Percentiles rank a stretch among this genome's conserved stretches.
phyloP scores from a whole-genome alignment of 257 asterid genomes.

The Perilla frutescens region DNA sequence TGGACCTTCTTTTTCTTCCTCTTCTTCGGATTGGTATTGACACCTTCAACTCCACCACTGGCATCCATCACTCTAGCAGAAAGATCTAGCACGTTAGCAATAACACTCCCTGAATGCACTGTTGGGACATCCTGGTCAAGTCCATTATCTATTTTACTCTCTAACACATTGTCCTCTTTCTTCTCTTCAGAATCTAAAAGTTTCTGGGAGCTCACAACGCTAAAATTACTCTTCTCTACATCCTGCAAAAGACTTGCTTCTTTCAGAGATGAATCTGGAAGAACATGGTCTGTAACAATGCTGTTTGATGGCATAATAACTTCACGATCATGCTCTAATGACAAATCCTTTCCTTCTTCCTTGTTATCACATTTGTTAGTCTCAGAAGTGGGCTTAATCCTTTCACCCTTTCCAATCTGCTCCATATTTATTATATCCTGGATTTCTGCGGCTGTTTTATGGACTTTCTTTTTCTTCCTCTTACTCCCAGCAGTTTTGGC shows the following conservation, averaged over 20 bases:
- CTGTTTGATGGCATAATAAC: slow-evolving; percentile 27
- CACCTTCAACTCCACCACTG: slow-evolving; percentile 36
- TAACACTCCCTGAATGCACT: slow-evolving; percentile 32
- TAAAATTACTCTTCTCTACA: slow-evolving; percentile 27
- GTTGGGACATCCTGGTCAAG: slow-evolving; percentile 33
- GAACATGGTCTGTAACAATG: slow-evolving; percentile 31
- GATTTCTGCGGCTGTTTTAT: slow-evolving; percentile 37
- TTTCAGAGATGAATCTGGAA: slow-evolving; percentile 30
- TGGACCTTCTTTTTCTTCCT: slow-evolving; percentile 48
- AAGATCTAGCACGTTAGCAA: slow-evolving; percentile 33
- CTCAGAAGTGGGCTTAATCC: slow-evolving; percentile 26
- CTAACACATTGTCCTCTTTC: not conserved
- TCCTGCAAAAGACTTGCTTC: slow-evolving; percentile 20
- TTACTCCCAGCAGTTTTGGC: slow-evolving; percentile 39
- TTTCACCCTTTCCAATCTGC: slow-evolving; percentile 39
- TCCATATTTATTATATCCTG: slow-evolving; percentile 40
- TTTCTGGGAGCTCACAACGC: not conserved
- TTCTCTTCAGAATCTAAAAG: slow-evolving; percentile 6
- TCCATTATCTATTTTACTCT: slow-evolving; percentile 31
- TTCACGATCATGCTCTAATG: slow-evolving; percentile 34
- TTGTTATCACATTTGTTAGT: slow-evolving; percentile 21
- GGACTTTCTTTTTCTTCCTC: slow-evolving; percentile 49
- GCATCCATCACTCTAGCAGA: slow-evolving; percentile 32
- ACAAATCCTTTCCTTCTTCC: slow-evolving; percentile 29
- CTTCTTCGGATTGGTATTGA: slow-evolving; percentile 43